Evolutionary conservation across 2,329 filamentous ascomycete genomes (phyloP), one percentile per base, ranked within the genome.

Genomic region (Monosporascus sp.): DNA sequence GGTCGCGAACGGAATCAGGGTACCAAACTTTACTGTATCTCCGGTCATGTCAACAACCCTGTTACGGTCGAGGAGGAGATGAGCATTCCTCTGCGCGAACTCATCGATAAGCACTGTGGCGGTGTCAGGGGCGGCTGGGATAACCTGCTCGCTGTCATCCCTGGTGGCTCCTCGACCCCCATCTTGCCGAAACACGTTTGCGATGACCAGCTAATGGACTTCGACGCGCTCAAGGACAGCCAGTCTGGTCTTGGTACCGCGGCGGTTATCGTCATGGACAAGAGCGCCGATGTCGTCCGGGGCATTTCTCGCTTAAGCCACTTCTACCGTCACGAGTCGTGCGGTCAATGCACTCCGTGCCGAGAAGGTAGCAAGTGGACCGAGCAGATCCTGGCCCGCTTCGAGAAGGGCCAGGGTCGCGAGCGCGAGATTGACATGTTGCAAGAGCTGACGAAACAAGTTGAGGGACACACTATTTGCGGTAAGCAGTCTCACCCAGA

Each of bases 361-460:
- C 89, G 94, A 70, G 94, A 99, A 78, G 94, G 94, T 61, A 95
- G 88, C 79, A 97, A 96, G 79, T 99, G 94, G 94, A 97, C 93
- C 11, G 89, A 96, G 75, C 92, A 99, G 80, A 97, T 99, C 74
- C 97, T 99, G 94, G 80, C 88, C 74, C 88, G 94, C 53, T 96
- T 99, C 65, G 91, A 96, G 79, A 88, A 89, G 72, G 94, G 94
- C 55, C 85, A 90, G 73, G 94, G 89, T 56, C 86, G 89, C 58
- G 85, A 87, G 73, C 83, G 94, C 57, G 94, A 99, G 77, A 99
- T 99, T 71, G 94, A 99, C 72, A 99, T 99, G 94, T 83, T 99
- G 62, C 94, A 97, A 78, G 94, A 99, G 79, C 78, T 99, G 64
- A 99, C 94, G 59, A 99, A 99, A 82, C 94, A 99, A 77, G 94